Evolutionary conservation across 2,329 filamentous ascomycete genomes (phyloP).

Genomic region (Colletotrichum godetiae): DNA sequence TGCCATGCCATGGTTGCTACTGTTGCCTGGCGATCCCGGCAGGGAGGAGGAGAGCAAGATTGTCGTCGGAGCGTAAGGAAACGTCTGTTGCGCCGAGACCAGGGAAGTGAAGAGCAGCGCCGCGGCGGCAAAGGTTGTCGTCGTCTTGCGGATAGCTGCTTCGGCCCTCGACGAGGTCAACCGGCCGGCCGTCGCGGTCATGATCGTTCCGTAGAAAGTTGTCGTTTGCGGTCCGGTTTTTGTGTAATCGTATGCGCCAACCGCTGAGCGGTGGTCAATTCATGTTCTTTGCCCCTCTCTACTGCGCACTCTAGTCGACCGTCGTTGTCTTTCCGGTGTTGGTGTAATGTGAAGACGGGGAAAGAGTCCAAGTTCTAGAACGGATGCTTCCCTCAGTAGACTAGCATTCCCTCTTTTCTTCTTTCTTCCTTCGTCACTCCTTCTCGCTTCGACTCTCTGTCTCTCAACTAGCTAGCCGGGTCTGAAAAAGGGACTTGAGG

Average conservation of each 20-base stretch:
- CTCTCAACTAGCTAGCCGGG: background rate
- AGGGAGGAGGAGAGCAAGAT: slow-evolving; percentile 68
- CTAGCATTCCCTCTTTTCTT: slow-evolving; percentile 1
- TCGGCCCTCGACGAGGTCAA: background rate
- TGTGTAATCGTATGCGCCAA: slow-evolving; percentile 29
- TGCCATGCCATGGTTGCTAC: slow-evolving; percentile 61
- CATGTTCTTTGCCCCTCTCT: slow-evolving; percentile 15
- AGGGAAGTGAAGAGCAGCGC: slow-evolving; percentile 29
- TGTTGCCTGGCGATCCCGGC: slow-evolving; percentile 52
- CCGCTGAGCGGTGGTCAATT: slow-evolving; percentile 27
- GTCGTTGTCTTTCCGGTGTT: background rate
- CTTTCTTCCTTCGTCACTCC: background rate
- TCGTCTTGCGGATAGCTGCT: slow-evolving; percentile 11
- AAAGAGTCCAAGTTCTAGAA: background rate
- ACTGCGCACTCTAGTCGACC: background rate
- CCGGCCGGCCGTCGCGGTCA: background rate
- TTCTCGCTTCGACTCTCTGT: background rate
- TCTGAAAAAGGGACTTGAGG: slow-evolving; percentile 13
- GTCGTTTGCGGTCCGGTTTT: slow-evolving; percentile 9
- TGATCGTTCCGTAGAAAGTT: background rate
- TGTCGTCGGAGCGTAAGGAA: slow-evolving; percentile 83
- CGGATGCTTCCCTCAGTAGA: background rate
- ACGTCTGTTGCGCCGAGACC: slow-evolving; percentile 52
- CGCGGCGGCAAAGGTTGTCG: slow-evolving; percentile 6
- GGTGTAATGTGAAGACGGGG: background rate